Evolutionary conservation across 164 flowering plant genomes (phyloP).

Genomic region (Akebia trifoliata): DNA sequence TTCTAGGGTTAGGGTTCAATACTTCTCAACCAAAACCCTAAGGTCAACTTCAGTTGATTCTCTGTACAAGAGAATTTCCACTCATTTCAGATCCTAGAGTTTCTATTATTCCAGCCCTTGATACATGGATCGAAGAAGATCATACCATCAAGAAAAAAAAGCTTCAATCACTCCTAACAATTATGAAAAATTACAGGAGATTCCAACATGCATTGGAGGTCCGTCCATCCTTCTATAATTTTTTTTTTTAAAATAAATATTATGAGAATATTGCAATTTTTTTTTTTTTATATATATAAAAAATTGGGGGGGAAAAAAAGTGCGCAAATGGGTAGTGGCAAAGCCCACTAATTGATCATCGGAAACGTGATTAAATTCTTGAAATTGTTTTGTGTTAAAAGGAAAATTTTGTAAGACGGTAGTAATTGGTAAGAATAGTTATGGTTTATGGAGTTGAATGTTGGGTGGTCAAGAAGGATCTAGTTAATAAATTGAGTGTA

Average conservation of each 20-base stretch:
- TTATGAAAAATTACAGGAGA: slow-evolving; percentile 17
- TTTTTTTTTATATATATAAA: neutral
- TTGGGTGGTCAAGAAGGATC: too few species aligned
- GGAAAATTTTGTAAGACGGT: too few species aligned
- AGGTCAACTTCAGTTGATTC: neutral
- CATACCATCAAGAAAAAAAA: slow-evolving; percentile 3
- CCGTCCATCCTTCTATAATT: neutral
- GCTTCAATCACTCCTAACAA: slow-evolving; percentile 20
- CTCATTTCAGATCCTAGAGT: slow-evolving; percentile 23
- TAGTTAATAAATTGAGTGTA: too few species aligned
- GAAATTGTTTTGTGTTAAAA: too few species aligned
- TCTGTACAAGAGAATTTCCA: slow-evolving; percentile 24
- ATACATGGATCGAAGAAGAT: slow-evolving; percentile 41
- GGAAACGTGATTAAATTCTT: too few species aligned
- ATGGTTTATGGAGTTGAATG: too few species aligned
- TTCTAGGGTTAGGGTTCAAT: neutral
- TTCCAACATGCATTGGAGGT: slow-evolving; percentile 50
- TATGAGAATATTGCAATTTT: too few species aligned
- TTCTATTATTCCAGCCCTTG: slow-evolving; percentile 36
- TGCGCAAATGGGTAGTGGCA: too few species aligned
- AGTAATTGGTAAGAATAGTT: too few species aligned
- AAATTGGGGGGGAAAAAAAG: too few species aligned
- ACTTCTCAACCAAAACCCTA: slow-evolving; percentile 4
- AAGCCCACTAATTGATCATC: too few species aligned
- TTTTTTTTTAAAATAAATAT: too few species aligned